Percentiles rank a stretch among this genome's conserved stretches.
phyloP scores from a whole-genome alignment of 192 early-diverging fungal genomes.

The Kickxella alabastrina region DNA sequence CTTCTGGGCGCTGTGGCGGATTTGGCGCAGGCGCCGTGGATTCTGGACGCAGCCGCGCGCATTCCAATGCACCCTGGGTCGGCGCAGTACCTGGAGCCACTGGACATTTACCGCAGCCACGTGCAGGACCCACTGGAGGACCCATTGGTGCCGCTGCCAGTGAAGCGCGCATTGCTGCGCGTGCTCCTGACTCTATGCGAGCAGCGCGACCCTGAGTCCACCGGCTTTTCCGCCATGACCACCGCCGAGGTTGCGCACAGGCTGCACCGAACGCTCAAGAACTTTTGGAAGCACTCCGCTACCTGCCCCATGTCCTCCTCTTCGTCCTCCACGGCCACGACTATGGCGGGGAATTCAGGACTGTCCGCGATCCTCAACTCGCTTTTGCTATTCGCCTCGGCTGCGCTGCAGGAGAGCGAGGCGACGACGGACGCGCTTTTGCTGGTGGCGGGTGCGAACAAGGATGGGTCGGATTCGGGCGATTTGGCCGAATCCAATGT shows the following conservation, averaged over 20 bases:
- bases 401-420: constrained; percentile 43
- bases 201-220: constrained; percentile 20
- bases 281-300: constrained; percentile 28
- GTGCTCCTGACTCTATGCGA: constrained; percentile 39
- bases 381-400: constrained; percentile 34
- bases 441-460: constrained; percentile 25
- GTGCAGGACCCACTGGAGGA: constrained; percentile 29
- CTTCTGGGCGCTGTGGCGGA: constrained; percentile 18
- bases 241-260: constrained; percentile 45
- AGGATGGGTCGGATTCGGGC: too few species aligned
- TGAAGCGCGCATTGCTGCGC: constrained; percentile 36
- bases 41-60: constrained; percentile 10
- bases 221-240: constrained; percentile 47
- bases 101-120: constrained; percentile 44
- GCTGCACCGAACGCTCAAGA: constrained; percentile 16
- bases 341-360: constrained; percentile 7
- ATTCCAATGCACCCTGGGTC: constrained; percentile 17
- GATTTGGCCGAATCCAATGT: too few species aligned
- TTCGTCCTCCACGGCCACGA: constrained; percentile 3
- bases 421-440: constrained; percentile 45
- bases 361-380: constrained; percentile 33
- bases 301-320: too few species aligned
- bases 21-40: constrained; percentile 29
- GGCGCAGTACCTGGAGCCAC: constrained; percentile 11
- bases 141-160: constrained; percentile 11